These are phyloP conservation scores for Cryphonectria radicalis DNA, from an alignment of 2,329 filamentous ascomycete genomes.

Conservation along the genomic window DNA sequence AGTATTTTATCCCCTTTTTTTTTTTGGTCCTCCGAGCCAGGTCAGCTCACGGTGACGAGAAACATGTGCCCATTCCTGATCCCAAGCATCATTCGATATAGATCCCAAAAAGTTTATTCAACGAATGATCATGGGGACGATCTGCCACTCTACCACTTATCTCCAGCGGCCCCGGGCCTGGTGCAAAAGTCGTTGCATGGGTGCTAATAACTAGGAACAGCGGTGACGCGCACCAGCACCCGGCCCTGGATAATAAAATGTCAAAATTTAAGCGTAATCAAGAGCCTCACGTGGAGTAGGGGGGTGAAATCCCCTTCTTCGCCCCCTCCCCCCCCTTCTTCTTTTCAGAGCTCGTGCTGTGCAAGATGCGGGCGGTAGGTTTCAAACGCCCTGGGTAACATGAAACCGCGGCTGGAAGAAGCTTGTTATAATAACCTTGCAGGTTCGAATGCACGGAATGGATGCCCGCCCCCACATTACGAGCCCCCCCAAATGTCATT, in stretches of 20 bases:
- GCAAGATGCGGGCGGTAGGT: conserved; percentile 14
- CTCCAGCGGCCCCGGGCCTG: background rate
- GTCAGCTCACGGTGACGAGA: background rate
- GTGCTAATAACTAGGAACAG: background rate
- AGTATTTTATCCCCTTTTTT: background rate
- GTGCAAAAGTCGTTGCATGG: background rate
- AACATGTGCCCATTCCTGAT: conserved; percentile 9
- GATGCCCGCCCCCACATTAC: background rate
- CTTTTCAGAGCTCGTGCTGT: conserved; percentile 10
- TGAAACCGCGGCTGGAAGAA: conserved; percentile 3
- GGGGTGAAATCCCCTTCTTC: too few species aligned
- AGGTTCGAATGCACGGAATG: background rate
- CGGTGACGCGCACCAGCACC: background rate
- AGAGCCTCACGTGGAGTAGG: conserved; percentile 11
- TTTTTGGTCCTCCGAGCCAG: background rate
- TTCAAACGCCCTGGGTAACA: conserved; percentile 14
- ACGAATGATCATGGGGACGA: conserved; percentile 6
- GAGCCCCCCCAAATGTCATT: conserved; percentile 7
- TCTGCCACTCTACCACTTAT: background rate
- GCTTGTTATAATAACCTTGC: background rate
- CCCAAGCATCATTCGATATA: conserved; percentile 22
- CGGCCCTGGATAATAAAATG: background rate
- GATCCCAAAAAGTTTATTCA: background rate
- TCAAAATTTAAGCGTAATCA: conserved; percentile 24
- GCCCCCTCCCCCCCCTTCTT: background rate